Base-by-base conservation (phyloP, 2,329 filamentous ascomycete species). In the Daldinia eschscholtzii region DNA sequence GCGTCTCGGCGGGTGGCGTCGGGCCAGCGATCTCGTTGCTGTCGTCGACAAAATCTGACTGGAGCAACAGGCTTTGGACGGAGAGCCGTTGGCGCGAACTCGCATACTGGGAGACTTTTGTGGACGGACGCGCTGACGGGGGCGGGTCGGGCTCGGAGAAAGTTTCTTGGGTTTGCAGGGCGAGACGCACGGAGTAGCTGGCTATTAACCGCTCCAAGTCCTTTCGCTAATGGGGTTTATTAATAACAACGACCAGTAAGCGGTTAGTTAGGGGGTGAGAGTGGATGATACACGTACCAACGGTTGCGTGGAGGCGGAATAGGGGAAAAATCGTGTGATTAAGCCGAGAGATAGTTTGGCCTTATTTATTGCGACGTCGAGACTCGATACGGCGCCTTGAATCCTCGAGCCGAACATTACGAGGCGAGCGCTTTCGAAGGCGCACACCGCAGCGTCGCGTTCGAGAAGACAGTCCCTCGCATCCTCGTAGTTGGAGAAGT, bases 371-470 rank as follows among this genome's bases (percentile, higher is more conserved):
- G 73, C 73, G 18, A 63, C 52, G 20, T 75, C 71, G n/a, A 74
- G 70, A n/a, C 66, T 68, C 1, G 73, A 71, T 9, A 58, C 61
- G 0, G 74, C 70, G 7, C 68, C 66, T 1, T 70, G 64, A 10
- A 68, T 69, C 28, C 72, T 69, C 12, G 72, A 70, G 48, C 70
- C 70, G 71, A 81, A 82, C 15, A 82, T 71, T 0, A 83, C 74
- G 1, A 83, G 72, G 0, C 81, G 77, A 0, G 80, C 78, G 3
- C 79, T 78, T 39, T 84, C 81, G 30, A 83, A 83, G 0, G 79
- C 81, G 41, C 82, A 83, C 1, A 84, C 80, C 4, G 82, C 81
- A 0, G 77, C 78, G 48, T 83, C 81, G 35, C 80, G 79, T 58
- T 84, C 81, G 0, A 83, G 74, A 10, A 80, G 76, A 10, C 58